Conservation (phyloP, 1,139 yeast genomes). For the Yamadazyma buinensis region DNA sequence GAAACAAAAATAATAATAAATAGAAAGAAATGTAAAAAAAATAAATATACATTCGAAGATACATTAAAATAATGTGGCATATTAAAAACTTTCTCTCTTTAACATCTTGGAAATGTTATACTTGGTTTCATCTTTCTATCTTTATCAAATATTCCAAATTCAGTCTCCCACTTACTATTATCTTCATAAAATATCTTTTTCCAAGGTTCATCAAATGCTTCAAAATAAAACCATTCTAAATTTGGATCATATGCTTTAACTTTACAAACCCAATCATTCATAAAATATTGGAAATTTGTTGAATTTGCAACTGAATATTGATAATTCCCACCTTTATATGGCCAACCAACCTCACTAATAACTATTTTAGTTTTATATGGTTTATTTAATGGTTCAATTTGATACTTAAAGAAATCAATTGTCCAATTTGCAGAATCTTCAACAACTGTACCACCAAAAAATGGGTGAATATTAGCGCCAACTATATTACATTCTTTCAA, state of each 20-base stretch:
- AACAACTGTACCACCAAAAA: slow-evolving; percentile 57
- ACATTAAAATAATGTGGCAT: too few relatives aligned
- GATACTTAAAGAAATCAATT: slow-evolving; percentile 42
- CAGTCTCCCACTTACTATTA: slow-evolving; percentile 58
- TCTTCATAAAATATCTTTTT: slow-evolving; percentile 49
- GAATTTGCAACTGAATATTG: slow-evolving; percentile 45
- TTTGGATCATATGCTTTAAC: slow-evolving; percentile 20
- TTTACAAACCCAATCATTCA: slow-evolving; percentile 51
- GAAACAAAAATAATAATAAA: too few relatives aligned
- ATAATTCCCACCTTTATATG: slow-evolving; percentile 54
- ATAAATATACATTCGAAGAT: too few relatives aligned
- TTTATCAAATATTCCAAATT: slow-evolving; percentile 62
- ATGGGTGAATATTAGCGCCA: slow-evolving; percentile 69
- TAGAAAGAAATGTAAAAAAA: too few relatives aligned
- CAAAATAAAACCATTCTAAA: slow-evolving; percentile 59
- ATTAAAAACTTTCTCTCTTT: too few relatives aligned
- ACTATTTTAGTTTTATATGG: slow-evolving; percentile 31
- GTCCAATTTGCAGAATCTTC: slow-evolving; percentile 53
- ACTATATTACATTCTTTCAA: slow-evolving; percentile 48
- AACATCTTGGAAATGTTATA: slow-evolving; percentile 12
- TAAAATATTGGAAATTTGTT: slow-evolving; percentile 42
- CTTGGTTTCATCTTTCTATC: slow-evolving; percentile 29
- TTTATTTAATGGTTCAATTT: slow-evolving; percentile 30
- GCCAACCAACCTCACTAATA: slow-evolving; percentile 72
- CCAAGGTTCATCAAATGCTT: slow-evolving; percentile 77